phyloP scores from a whole-genome alignment of 345 rosid species.

The Sisymbrium altissimum region DNA sequence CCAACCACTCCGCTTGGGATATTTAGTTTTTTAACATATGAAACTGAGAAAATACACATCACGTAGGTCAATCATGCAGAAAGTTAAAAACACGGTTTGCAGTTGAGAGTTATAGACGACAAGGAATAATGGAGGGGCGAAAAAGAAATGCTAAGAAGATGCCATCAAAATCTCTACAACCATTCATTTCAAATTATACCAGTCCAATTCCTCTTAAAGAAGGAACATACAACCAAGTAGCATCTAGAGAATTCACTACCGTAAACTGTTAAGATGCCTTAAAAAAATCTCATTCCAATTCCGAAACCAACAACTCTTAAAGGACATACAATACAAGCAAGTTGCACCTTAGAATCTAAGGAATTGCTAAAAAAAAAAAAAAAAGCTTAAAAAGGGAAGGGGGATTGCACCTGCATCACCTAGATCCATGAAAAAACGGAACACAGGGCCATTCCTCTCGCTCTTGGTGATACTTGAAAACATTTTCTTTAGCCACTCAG shows the following conservation, averaged over 20 bases:
- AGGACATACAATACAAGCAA: background rate
- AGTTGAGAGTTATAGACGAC: background rate
- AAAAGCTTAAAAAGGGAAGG: constrained; percentile 19
- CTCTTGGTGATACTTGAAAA: constrained; percentile 75
- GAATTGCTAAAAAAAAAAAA: background rate
- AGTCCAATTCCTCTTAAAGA: background rate
- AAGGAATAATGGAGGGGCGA: background rate
- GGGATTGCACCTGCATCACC: constrained; percentile 82
- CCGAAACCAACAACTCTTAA: background rate
- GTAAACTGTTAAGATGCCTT: background rate
- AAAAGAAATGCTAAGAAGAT: background rate
- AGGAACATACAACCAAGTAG: background rate
- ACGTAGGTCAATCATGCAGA: constrained; percentile 9
- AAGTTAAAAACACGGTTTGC: background rate
- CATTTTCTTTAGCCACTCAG: constrained; percentile 89
- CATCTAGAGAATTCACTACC: background rate
- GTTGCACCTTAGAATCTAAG: background rate
- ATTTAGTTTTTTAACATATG: constrained; percentile 78
- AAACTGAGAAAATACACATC: constrained; percentile 44
- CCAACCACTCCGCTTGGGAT: constrained; percentile 97
- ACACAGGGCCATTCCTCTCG: constrained; percentile 85
- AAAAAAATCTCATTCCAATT: background rate
- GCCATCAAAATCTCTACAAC: background rate
- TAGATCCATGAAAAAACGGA: constrained; percentile 89
- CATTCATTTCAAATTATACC: background rate